Base-by-base conservation (phyloP, 257 asterid genomes). In the Avicennia marina region DNA sequence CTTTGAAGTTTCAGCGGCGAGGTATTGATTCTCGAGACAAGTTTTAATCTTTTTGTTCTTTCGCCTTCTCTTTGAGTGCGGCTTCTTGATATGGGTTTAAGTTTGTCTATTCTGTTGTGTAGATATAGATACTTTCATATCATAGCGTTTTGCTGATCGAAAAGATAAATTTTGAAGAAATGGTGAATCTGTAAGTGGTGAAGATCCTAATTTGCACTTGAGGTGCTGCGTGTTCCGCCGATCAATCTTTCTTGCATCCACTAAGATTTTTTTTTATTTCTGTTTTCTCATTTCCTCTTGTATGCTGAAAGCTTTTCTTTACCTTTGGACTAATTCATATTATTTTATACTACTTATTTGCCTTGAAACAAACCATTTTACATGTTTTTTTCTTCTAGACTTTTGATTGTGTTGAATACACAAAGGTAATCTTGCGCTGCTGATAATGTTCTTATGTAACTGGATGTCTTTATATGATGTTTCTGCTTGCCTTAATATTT, bases 191-290 rank as follows among this genome's bases (percentile, higher is more conserved):
- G 47, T 26, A 22, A 60, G 31, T 16, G 58, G 26, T 56, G 63
- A 26, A 38, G 54, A 41, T 60, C 29, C 17, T 5, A 56, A 52
- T 49, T 54, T 56, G 62, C 62, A 50, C 56, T 58, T 49, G 49
- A 56, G 39, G 20, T 32, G 17, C 54, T 20, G 29, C 39, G 34
- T 50, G 38, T 49, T 64, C 31, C 16, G 49, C 22, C 45, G 46
- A 38, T 42, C 44, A 52, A 54, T 71, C 50, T 60, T 53, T 32
- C 20, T 40, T 6, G 29, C 44, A 16, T 38, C 20, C 19, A 24
- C 36, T 59, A 29, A 19, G 45, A 18, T 18, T 49, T 0, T 33
- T 49, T 13, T 34, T 15, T 48, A 29, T 21, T 20, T 17, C 12
- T 7, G 21, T 19, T 61, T 40, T 12, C 4, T 58, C 24, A 4